Evolutionary conservation across 1,284 basidiomycete species (phyloP).

Genomic region (Schizopora paradoxa): DNA sequence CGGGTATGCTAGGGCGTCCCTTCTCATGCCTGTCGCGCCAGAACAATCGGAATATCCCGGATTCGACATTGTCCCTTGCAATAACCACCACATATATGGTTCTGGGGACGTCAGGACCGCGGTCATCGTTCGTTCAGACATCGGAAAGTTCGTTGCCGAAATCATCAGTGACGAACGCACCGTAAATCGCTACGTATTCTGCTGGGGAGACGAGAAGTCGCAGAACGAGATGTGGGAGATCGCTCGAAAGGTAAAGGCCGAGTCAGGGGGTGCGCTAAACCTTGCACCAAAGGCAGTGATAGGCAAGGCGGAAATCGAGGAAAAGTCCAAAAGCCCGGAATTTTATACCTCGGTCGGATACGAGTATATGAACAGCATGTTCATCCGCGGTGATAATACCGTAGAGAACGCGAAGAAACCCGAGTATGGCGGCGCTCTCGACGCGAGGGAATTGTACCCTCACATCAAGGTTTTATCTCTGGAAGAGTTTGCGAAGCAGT

Average conservation of each 20-base stretch:
- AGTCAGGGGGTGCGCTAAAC: not conserved
- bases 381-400: conserved; percentile 9
- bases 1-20: too few relatives aligned
- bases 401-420: conserved; percentile 11
- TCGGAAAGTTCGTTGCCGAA: conserved; percentile 1
- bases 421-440: conserved; percentile 10
- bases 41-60: too few relatives aligned
- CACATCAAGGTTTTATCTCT: not conserved
- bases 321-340: not conserved
- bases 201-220: conserved; percentile 8
- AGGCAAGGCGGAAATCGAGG: not conserved
- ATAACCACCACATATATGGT: too few relatives aligned
- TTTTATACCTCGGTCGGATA: not conserved
- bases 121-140: conserved; percentile 7
- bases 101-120: conserved; percentile 9
- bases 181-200: conserved; percentile 11
- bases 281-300: not conserved
- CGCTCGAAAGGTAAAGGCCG: not conserved
- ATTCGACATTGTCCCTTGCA: too few relatives aligned
- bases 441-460: conserved; percentile 9
- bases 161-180: conserved; percentile 13
- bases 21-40: too few relatives aligned
- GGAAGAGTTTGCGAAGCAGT: not conserved
- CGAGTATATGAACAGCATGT: conserved; percentile 1
- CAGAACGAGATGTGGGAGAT: conserved; percentile 5